Conservation (phyloP, 306 rosid species). For the Gastrolobium bilobum region DNA sequence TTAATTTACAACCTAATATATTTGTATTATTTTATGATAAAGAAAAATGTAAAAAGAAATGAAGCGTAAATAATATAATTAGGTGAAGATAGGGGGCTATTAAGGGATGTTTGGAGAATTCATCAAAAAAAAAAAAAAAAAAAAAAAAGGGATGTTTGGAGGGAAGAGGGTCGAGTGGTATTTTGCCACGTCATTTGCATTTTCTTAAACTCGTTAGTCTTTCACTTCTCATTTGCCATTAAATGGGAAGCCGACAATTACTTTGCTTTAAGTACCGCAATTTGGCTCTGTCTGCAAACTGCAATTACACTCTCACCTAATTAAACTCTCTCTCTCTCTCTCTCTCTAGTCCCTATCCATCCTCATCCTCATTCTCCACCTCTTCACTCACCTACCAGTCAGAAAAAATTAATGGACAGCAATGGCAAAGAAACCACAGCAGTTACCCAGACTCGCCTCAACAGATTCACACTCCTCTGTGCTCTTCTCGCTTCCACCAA, state of each 20-base stretch:
- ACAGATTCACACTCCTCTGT: slow-evolving; percentile 65
- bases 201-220: too few relatives aligned
- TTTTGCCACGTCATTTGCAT: background rate
- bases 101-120: background rate
- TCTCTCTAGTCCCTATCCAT: too few relatives aligned
- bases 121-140: too few relatives aligned
- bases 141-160: background rate
- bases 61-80: background rate
- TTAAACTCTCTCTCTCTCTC: too few relatives aligned
- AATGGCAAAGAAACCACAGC: background rate
- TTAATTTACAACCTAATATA: too few relatives aligned
- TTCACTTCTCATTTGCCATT: too few relatives aligned
- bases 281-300: too few relatives aligned
- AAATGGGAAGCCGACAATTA: too few relatives aligned
- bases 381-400: too few relatives aligned
- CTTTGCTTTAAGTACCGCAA: too few relatives aligned
- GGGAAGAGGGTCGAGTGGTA: background rate
- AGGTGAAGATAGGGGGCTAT: background rate
- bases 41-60: background rate
- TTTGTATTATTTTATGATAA: background rate
- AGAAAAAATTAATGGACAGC: background rate
- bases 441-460: slow-evolving; percentile 31
- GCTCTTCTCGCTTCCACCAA: slow-evolving; percentile 75
- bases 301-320: too few relatives aligned
- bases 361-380: too few relatives aligned